Evolutionary conservation across 139 green algal species (phyloP).

Genomic region (Chlorella ohadii): DNA sequence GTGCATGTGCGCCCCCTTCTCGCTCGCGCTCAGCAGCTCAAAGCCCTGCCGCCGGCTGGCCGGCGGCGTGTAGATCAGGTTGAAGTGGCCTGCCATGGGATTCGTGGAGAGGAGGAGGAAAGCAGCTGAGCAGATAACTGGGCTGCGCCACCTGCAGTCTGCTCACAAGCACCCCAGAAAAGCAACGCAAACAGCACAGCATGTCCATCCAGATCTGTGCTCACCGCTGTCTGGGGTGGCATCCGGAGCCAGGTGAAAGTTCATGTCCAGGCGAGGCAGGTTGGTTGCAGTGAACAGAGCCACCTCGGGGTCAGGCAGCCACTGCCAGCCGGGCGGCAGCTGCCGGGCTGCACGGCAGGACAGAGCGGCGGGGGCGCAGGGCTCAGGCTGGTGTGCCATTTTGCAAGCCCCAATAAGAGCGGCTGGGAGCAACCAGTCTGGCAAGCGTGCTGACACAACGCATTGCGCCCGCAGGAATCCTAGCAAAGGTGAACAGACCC

Average conservation of each 20-base stretch:
- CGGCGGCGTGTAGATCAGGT: conserved; percentile 38
- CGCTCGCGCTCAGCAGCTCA: conserved; percentile 28
- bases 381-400: too few species aligned
- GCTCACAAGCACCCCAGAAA: too few species aligned
- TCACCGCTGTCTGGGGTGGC: conserved; percentile 29
- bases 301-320: conserved; percentile 16
- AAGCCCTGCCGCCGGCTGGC: conserved; percentile 27
- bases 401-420: too few species aligned
- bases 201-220: too few species aligned
- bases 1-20: conserved; percentile 49
- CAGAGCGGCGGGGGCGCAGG: too few species aligned
- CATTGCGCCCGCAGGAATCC: not conserved
- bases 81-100: conserved; percentile 32
- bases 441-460: not conserved
- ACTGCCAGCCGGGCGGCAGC: conserved; percentile 41
- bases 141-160: too few species aligned
- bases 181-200: too few species aligned
- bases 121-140: too few species aligned
- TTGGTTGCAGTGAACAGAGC: conserved; percentile 60
- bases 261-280: conserved; percentile 60
- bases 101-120: not conserved
- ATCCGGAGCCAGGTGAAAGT: conserved; percentile 50
- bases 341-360: not conserved
- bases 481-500: too few species aligned
- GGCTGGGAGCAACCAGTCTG: too few species aligned